Evolutionary conservation across 805 yeast genomes (phyloP).

Genomic region (Deakozyma indianensis): DNA sequence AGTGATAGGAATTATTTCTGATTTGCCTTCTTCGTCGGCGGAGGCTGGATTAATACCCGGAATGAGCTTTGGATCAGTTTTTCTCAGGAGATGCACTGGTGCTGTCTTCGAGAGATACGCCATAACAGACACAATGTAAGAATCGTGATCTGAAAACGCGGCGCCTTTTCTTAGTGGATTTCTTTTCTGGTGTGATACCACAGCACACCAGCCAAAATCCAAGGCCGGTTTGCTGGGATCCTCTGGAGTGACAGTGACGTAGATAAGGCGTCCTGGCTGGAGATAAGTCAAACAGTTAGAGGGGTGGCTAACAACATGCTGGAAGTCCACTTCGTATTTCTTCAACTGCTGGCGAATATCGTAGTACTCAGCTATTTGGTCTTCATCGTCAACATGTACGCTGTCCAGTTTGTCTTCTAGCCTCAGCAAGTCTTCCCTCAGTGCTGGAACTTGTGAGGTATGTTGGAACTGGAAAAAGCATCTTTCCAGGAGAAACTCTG

Average conservation of each 20-base stretch:
- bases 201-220: conserved; percentile 96
- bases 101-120: conserved; percentile 64
- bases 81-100: conserved; percentile 60
- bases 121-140: conserved; percentile 76
- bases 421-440: conserved; percentile 53
- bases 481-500: conserved; percentile 89
- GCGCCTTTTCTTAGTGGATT: conserved; percentile 32
- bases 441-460: conserved; percentile 73
- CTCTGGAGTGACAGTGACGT: conserved; percentile 33
- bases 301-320: conserved; percentile 82
- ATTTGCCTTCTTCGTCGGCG: conserved; percentile 50
- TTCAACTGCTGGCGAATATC: conserved; percentile 63
- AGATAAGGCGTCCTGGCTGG: conserved; percentile 77
- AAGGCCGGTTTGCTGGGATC: conserved; percentile 18
- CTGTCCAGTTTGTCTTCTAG: conserved; percentile 34
- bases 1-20: conserved; percentile 76
- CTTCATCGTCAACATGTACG: conserved; percentile 59
- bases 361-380: conserved; percentile 62
- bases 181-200: conserved; percentile 63
- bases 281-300: conserved; percentile 69
- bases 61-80: conserved; percentile 63
- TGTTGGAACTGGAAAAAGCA: conserved; percentile 95
- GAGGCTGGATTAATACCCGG: conserved; percentile 82
- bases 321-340: conserved; percentile 57
- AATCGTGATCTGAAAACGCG: conserved; percentile 71